A percentile compares a stretch with the other conserved stretches of the same genome.
phyloP scores from a whole-genome alignment of 1,139 yeast genomes.

The Yamadazyma dendronema region DNA sequence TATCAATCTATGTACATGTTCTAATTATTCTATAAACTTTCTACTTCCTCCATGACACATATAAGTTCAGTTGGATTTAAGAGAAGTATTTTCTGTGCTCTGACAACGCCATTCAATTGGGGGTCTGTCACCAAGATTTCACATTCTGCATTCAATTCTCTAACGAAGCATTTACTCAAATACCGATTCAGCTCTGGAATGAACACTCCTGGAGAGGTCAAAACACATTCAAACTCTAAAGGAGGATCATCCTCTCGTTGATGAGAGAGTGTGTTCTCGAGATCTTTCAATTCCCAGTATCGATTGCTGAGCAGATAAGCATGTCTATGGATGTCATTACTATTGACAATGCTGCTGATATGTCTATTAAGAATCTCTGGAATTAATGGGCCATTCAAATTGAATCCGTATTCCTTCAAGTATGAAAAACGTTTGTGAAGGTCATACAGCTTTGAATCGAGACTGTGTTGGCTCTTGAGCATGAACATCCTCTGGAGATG shows the following conservation, averaged over 20 bases:
- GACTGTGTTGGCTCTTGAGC: slow-evolving; percentile 1
- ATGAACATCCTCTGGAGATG: slow-evolving; percentile 19
- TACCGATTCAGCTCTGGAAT: slow-evolving; percentile 12
- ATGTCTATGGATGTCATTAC: slow-evolving; percentile 15
- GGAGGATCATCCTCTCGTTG: slow-evolving; percentile 2
- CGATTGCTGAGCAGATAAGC: slow-evolving; percentile 8
- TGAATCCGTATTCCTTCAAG: slow-evolving; percentile 36
- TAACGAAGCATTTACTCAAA: slow-evolving; percentile 37
- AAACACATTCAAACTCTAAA: slow-evolving; percentile 22
- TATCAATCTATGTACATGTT: neutral
- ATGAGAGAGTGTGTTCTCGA: slow-evolving; percentile 21
- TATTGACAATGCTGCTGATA: slow-evolving; percentile 17
- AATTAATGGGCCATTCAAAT: slow-evolving; percentile 31
- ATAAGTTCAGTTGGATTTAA: slow-evolving; percentile 35
- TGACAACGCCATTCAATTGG: slow-evolving; percentile 19
- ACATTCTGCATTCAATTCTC: slow-evolving; percentile 47
- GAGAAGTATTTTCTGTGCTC: slow-evolving; percentile 37
- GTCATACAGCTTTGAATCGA: slow-evolving; percentile 5
- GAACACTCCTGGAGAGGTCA: slow-evolving; percentile 25
- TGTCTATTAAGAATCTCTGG: slow-evolving; percentile 17
- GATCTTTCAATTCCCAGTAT: slow-evolving; percentile 25
- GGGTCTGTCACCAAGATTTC: slow-evolving; percentile 43
- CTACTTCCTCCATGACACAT: slow-evolving; percentile 27
- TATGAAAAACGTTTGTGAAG: slow-evolving; percentile 19
- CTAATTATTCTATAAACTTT: neutral